Evolutionary conservation across 2,329 filamentous ascomycete species (phyloP).

Genomic region (Ophiosphaerella narmari): DNA sequence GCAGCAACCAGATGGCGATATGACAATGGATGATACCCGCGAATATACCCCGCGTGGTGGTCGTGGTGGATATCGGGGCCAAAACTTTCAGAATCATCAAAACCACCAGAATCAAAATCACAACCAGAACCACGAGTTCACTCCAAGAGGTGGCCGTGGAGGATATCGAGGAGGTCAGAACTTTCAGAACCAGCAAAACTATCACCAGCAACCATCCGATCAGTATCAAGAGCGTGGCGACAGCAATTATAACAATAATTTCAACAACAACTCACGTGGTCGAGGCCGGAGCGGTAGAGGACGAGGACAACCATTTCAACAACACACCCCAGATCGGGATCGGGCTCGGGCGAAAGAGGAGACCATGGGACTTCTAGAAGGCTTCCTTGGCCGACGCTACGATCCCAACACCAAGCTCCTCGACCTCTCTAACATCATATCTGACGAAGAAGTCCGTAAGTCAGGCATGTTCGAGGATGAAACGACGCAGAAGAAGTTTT

Average conservation of each 20-base stretch:
- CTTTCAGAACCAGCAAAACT: conserved; percentile 1
- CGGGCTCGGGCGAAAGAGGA: conserved; percentile 15
- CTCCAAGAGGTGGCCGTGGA: conserved; percentile 6
- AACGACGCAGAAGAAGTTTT: conserved; percentile 80
- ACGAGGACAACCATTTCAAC: conserved; percentile 16
- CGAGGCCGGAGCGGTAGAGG: conserved; percentile 24
- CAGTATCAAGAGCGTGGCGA: conserved; percentile 12
- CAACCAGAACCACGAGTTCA: conserved; percentile 2
- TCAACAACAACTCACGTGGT: conserved; percentile 12
- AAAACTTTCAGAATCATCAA: neutral
- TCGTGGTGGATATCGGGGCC: conserved; percentile 1
- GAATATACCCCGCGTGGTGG: conserved; percentile 6
- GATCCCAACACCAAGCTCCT: conserved; percentile 72
- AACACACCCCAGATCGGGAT: conserved; percentile 61
- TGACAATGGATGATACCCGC: conserved; percentile 11
- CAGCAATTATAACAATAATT: conserved; percentile 4
- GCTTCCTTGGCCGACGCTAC: conserved; percentile 77
- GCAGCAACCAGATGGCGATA: conserved; percentile 11
- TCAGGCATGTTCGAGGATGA: conserved; percentile 77
- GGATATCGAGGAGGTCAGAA: conserved; percentile 12
- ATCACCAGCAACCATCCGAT: conserved; percentile 2
- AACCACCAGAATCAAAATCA: neutral
- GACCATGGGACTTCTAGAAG: conserved; percentile 67
- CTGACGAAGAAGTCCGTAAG: conserved; percentile 71
- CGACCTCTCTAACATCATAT: conserved; percentile 76